Base-by-base conservation (phyloP, 164 flowering plant genomes). In the Vitis rupestris region DNA sequence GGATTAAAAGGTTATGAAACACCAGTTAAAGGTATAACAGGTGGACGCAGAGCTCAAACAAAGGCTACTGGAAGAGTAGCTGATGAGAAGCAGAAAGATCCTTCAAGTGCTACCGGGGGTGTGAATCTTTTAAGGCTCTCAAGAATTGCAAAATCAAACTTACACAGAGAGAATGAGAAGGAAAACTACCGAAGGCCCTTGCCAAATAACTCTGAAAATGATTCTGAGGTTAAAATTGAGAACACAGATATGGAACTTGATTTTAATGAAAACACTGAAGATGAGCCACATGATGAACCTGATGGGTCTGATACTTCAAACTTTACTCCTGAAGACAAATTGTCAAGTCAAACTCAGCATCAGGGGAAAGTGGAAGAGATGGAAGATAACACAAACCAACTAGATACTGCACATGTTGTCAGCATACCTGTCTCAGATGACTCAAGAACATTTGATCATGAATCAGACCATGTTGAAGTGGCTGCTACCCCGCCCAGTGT, bases 181-280 rank as follows among this genome's bases (percentile, higher is more conserved):
- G 98, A 96, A 82, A 93, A 96, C 76, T 96, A 96, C 73, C 68
- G 99, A 59, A 84, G 93, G 81, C 97, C 93, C 31, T 67, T 89
- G 76, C 84, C 95, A 27, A 88, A 81, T 75, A 70, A 67, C 71
- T 72, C 86, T 61, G 89, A 92, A 74, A 90, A 92, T 84, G 91
- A 87, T 75, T 79, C 89, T 58, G 99, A 93, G 75, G 90, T 96
- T 48, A 84, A 92, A 85, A 84, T 96, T 73, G 95, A 90, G 75
- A 90, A 96, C 81, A 89, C 83, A 57, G 99, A 96, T 67, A 96
- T 96, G 99, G 99, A 96, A 66, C 99, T 96, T 75, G 97, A 96
- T 81, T 96, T 96, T 78, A 72, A 90, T 77, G 98, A 96, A 86
- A 88, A 90, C 70, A 67, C 64, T 48, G 97, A 89, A 61, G 97